Conservation (phyloP, 1,139 yeast genomes). For the Candida dubliniensis region DNA sequence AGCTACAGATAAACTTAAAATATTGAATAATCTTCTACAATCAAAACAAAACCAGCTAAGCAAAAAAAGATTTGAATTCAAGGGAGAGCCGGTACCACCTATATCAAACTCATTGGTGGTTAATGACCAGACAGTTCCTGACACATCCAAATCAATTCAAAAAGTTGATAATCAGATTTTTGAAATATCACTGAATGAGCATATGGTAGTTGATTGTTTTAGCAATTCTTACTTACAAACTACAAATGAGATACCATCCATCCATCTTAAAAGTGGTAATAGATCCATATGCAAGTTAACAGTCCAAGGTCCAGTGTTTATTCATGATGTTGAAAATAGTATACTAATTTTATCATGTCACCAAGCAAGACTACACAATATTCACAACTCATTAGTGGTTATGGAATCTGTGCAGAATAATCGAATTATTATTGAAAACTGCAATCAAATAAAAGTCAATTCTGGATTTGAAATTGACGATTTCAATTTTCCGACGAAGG, state of each 20-base stretch:
- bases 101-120: background rate
- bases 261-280: slow-evolving; percentile 1
- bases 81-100: slow-evolving; percentile 1
- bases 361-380: slow-evolving; percentile 41
- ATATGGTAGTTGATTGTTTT: background rate
- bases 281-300: background rate
- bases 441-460: slow-evolving; percentile 18
- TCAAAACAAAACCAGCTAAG: slow-evolving; percentile 4
- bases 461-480: slow-evolving; percentile 13
- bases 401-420: slow-evolving; percentile 23
- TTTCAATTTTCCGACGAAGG: slow-evolving; percentile 14
- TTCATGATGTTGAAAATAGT: slow-evolving; percentile 20
- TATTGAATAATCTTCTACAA: slow-evolving; percentile 1
- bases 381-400: slow-evolving; percentile 20
- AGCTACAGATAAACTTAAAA: background rate
- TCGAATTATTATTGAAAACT: slow-evolving; percentile 37
- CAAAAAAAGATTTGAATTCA: slow-evolving; percentile 1
- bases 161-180: background rate
- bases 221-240: background rate
- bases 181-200: background rate
- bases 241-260: background rate
- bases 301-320: slow-evolving; percentile 2
- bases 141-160: background rate
- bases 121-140: background rate
- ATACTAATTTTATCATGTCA: slow-evolving; percentile 33